These are phyloP conservation scores for Zalerion maritima DNA, from an alignment of 495 filamentous ascomycete genomes.

Conservation along the genomic window DNA sequence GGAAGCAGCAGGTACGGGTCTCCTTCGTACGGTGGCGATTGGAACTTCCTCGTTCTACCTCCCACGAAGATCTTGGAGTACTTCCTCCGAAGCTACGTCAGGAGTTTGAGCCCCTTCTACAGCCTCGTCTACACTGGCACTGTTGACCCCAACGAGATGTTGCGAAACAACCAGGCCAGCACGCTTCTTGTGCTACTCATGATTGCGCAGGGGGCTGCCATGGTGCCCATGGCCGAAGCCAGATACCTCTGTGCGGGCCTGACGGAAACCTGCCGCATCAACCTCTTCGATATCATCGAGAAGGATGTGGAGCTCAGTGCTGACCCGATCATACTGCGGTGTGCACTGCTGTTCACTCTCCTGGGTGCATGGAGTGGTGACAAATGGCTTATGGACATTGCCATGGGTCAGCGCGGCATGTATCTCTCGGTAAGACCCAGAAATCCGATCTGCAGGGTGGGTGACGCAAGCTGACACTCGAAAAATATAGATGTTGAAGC, in stretches of 20 bases:
- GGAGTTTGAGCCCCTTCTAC: conserved; percentile 43
- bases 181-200: conserved; percentile 46
- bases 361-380: conserved; percentile 52
- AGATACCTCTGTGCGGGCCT: conserved; percentile 45
- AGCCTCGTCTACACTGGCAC: conserved; percentile 33
- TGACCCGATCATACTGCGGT: conserved; percentile 41
- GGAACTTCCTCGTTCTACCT: conserved; percentile 43
- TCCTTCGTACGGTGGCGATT: conserved; percentile 24
- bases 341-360: conserved; percentile 45
- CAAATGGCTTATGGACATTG: conserved; percentile 58
- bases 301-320: conserved; percentile 46
- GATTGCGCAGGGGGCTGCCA: conserved; percentile 49
- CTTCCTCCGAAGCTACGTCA: conserved; percentile 44
- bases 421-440: conserved; percentile 40
- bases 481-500: conserved; percentile 36
- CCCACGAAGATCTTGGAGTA: conserved; percentile 43
- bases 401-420: conserved; percentile 54
- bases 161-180: conserved; percentile 41
- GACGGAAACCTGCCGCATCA: conserved; percentile 50
- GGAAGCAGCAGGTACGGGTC: conserved; percentile 19
- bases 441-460: neutral
- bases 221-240: conserved; percentile 40
- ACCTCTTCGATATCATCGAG: conserved; percentile 49
- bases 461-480: too few species aligned
- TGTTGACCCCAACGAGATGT: conserved; percentile 45